Evolutionary conservation across 1,284 basidiomycete genomes (phyloP), one percentile per base, ranked within the genome.

Genomic region (Macrocystidia cucumis): DNA sequence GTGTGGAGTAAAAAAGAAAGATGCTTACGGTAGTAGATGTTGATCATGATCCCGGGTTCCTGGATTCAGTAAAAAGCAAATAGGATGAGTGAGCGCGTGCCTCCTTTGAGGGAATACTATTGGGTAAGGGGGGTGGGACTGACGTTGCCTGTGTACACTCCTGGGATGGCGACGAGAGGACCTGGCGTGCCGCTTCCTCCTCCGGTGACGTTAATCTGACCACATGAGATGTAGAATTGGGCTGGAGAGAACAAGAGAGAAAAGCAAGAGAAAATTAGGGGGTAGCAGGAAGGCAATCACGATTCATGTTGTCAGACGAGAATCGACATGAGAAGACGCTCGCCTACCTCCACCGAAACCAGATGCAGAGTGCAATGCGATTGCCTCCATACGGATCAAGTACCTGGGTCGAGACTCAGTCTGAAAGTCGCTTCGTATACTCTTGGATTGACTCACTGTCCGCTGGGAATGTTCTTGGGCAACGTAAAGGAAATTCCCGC

Each of bases 331-430:
- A n/a, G n/a, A n/a, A n/a, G n/a, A n/a, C n/a, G n/a, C 9, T 23
- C 14, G 33, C 52, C 35, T 29, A 63, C 62, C 62, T 36, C 61
- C 62, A 32, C 51, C 51, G 41, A 51, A 59, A 9, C 47, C 52
- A 9, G 45, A 45, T 16, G 60, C 61, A 14, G 44, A 34, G 45
- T 69, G 65, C 32, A 67, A 46, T 27, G 67, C 68, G 37, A 70
- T 67, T 14, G 65, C 54, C 44, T 73, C 69, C 47, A 64, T 60
- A 32, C 69, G 67, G 42, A 73, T 60, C 45, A 56, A 51, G 36
- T 56, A 54, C 31, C 11, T 30, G 16, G n/a, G 12, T 23, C n/a
- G n/a, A n/a, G n/a, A n/a, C 12, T 16, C 2, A 29, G 3, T 4
- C 13, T 17, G 9, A 28, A 12, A 9, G 16, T 9, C 5, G 9